Evolutionary conservation across 2,329 filamentous ascomycete species (phyloP).

Genomic region (Allantophomopsis lycopodina): DNA sequence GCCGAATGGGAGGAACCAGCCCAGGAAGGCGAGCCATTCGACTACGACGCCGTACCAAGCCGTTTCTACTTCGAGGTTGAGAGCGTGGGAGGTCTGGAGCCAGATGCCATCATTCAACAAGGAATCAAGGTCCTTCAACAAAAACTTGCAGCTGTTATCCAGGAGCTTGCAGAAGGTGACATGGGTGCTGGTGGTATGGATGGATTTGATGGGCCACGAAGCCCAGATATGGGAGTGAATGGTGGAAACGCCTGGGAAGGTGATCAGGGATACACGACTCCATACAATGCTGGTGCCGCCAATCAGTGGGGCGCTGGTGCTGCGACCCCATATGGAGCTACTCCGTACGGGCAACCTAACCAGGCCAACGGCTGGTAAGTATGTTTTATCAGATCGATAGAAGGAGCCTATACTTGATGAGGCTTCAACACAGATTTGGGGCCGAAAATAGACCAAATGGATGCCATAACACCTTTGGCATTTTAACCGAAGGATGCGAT

Average conservation of each 20-base stretch:
- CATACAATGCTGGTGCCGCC: slow-evolving; percentile 44
- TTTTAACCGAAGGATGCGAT: too few species aligned
- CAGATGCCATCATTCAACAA: slow-evolving; percentile 77
- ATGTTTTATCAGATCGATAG: slow-evolving; percentile 2
- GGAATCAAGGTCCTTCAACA: slow-evolving; percentile 81
- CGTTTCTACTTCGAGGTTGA: slow-evolving; percentile 94
- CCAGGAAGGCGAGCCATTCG: slow-evolving; percentile 73
- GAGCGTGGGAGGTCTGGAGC: slow-evolving; percentile 73
- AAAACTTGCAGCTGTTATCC: slow-evolving; percentile 74
- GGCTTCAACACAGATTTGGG: too few species aligned
- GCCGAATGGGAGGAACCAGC: slow-evolving; percentile 67
- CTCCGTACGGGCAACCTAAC: slow-evolving; percentile 39
- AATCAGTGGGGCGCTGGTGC: slow-evolving; percentile 52
- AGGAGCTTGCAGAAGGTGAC: slow-evolving; percentile 43
- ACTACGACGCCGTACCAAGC: slow-evolving; percentile 75
- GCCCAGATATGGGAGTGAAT: slow-evolving; percentile 44
- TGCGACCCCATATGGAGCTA: slow-evolving; percentile 43
- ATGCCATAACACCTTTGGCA: too few species aligned
- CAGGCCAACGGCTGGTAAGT: slow-evolving; percentile 10
- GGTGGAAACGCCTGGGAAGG: slow-evolving; percentile 43
- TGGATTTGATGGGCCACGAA: slow-evolving; percentile 49
- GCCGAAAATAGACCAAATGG: too few species aligned
- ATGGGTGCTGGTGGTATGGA: slow-evolving; percentile 35
- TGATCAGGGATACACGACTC: slow-evolving; percentile 53
- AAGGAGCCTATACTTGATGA: too few species aligned